Percentiles rank a stretch among this genome's conserved stretches.
Conservation (phyloP, 129 eudicot species). For the Lactuca sativa region DNA sequence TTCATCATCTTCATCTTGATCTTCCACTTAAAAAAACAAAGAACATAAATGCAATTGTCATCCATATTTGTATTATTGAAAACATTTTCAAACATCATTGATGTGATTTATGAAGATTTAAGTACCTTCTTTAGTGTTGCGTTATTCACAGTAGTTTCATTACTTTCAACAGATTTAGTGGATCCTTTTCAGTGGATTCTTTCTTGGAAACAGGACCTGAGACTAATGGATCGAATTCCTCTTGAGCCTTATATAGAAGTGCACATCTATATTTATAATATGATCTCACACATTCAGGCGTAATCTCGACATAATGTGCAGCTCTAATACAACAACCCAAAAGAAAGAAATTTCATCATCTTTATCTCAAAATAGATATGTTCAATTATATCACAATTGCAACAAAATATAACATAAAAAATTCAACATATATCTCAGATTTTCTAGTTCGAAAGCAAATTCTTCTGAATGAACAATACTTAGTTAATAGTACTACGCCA, state of each 20-base stretch:
- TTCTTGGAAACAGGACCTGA: slow-evolving; percentile 65
- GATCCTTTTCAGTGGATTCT: slow-evolving; percentile 55
- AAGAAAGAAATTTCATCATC: background rate
- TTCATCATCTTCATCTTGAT: slow-evolving; percentile 61
- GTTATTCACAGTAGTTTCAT: slow-evolving; percentile 50
- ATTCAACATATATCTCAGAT: too few species aligned
- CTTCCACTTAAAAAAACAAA: slow-evolving; percentile 34
- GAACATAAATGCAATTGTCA: background rate
- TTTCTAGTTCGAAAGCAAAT: too few species aligned
- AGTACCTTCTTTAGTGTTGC: slow-evolving; percentile 41
- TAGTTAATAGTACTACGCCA: too few species aligned
- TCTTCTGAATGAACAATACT: too few species aligned
- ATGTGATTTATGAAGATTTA: slow-evolving; percentile 16
- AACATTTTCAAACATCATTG: too few species aligned
- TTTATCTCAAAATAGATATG: too few species aligned
- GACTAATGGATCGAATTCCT: slow-evolving; percentile 68
- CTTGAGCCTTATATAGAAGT: slow-evolving; percentile 95
- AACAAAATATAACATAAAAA: too few species aligned
- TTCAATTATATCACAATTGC: too few species aligned
- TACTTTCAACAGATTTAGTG: slow-evolving; percentile 34
- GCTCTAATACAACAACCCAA: slow-evolving; percentile 43
- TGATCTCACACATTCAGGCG: slow-evolving; percentile 80
- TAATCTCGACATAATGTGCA: slow-evolving; percentile 84
- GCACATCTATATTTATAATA: slow-evolving; percentile 87
- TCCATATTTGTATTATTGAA: background rate